Base-by-base conservation (phyloP, 176 grass and related monocot genomes). In the Cymbopogon citratus region DNA sequence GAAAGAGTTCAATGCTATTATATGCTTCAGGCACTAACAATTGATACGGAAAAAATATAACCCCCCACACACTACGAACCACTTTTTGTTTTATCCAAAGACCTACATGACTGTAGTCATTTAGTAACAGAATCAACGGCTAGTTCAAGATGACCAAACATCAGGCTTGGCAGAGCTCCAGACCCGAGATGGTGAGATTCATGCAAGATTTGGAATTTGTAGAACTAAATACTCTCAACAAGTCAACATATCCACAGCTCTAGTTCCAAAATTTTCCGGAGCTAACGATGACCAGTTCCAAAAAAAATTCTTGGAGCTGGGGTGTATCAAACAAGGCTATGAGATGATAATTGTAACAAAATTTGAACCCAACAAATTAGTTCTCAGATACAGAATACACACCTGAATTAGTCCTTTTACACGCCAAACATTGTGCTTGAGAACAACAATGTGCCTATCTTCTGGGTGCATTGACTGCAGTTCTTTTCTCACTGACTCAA, bases 321-420 rank as follows among this genome's bases (percentile, higher is more conserved):
- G 9, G 54, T 24, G 54, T 59, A 24, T n/a, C 21, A 11, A 59
- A 60, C 3, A 59, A 3, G 3, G 56, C n/a, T 3, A 59, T 59
- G 54, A 57, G 8, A 51, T 83, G 29, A 21, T 13, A 11, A n/a
- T 9, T 13, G 1, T 46, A 51, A 57, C 4, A 52, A 70, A 67
- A 27, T 43, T 34, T 76, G 19, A 69, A 38, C 36, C 34, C 16
- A 21, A 80, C 26, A 57, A 23, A 71, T 73, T 68, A 15, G 19
- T 79, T 68, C 51, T 24, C 11, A 28, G 21, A 70, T 43, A 81
- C 12, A 74, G 59, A 86, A 14, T 18, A 66, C 13, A 12, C 40
- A 97, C 95, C 90, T 97, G 95, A 87, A 97, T 97, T 56, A 97
- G 75, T 71, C 95, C 95, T 81, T 94, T 97, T 27, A 97, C 95